These are phyloP conservation scores for Colletotrichum sp. DNA, from an alignment of 2,329 filamentous ascomycete genomes.

Conservation along the genomic window DNA sequence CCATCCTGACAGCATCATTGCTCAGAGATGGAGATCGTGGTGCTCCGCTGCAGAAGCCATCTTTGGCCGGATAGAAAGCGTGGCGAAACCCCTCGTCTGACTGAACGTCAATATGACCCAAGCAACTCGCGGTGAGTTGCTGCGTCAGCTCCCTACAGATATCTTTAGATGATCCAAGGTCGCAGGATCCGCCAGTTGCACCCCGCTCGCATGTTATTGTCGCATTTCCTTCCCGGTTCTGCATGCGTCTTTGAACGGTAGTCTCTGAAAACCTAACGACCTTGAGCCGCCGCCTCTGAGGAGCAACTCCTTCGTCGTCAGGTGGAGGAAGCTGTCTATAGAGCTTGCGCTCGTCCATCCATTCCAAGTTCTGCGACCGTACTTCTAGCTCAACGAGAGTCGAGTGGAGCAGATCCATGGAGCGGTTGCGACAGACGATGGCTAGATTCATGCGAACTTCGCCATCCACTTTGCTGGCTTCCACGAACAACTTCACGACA, in stretches of 20 bases:
- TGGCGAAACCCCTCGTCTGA: not conserved
- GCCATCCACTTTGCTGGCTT: not conserved
- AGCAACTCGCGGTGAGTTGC: not conserved
- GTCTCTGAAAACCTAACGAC: not conserved
- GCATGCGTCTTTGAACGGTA: not conserved
- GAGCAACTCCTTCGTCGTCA: not conserved
- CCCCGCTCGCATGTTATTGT: not conserved
- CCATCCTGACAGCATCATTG: too few relatives aligned
- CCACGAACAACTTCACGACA: constrained; percentile 10
- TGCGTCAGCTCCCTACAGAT: not conserved
- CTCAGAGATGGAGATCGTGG: not conserved
- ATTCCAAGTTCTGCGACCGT: not conserved
- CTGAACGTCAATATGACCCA: not conserved
- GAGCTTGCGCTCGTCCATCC: not conserved
- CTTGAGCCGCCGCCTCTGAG: not conserved
- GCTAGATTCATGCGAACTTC: constrained; percentile 6
- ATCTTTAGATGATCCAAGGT: not conserved
- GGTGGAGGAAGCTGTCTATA: not conserved
- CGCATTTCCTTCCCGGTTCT: not conserved
- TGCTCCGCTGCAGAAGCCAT: not conserved
- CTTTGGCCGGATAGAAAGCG: not conserved
- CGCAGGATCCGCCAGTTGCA: not conserved
- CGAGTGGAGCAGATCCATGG: not conserved
- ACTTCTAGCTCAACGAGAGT: not conserved
- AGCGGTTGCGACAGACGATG: not conserved